Conservation (phyloP, 1,139 yeast genomes). For the Kodamaea anthophila region DNA sequence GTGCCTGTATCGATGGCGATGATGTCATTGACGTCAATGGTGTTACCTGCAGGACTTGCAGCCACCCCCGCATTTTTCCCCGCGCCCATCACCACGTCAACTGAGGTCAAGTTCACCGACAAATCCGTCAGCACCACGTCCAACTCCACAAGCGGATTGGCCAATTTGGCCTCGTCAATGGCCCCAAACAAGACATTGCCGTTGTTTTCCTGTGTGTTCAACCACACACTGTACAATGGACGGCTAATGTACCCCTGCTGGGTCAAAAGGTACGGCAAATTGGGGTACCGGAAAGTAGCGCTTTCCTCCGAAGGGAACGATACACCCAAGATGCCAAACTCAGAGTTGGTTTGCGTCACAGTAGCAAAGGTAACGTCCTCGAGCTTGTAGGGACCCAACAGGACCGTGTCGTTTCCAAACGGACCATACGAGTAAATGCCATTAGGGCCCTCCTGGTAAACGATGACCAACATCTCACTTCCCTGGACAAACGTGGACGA, state of each 20-base stretch:
- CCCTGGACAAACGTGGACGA: constrained; percentile 45
- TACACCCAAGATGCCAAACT: constrained; percentile 14
- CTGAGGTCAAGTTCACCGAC: constrained; percentile 12
- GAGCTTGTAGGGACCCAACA: constrained; percentile 8
- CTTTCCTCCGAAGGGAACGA: constrained; percentile 3
- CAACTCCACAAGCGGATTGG: constrained; percentile 9
- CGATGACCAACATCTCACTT: constrained; percentile 24
- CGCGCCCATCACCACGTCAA: constrained; percentile 1
- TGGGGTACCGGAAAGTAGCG: constrained; percentile 8
- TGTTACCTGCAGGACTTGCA: no score
- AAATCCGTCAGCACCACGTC: constrained; percentile 10
- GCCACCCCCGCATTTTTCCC: not conserved
- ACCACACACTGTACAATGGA: constrained; percentile 12
- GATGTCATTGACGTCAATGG: constrained; percentile 7
- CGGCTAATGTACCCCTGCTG: constrained; percentile 6
- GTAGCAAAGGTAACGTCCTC: constrained; percentile 13
- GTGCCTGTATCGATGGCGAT: constrained; percentile 38
- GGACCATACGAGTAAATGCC: constrained; percentile 18
- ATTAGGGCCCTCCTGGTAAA: constrained; percentile 13
- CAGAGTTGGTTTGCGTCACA: constrained; percentile 12
- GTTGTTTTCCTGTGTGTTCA: constrained; percentile 29
- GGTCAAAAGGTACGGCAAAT: constrained; percentile 10
- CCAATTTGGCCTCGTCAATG: constrained; percentile 15
- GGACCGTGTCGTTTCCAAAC: constrained; percentile 14
- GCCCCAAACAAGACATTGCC: constrained; percentile 31